Base-by-base conservation (phyloP, 1,284 basidiomycete species). In the Ceratorhiza oryzae-sativae region DNA sequence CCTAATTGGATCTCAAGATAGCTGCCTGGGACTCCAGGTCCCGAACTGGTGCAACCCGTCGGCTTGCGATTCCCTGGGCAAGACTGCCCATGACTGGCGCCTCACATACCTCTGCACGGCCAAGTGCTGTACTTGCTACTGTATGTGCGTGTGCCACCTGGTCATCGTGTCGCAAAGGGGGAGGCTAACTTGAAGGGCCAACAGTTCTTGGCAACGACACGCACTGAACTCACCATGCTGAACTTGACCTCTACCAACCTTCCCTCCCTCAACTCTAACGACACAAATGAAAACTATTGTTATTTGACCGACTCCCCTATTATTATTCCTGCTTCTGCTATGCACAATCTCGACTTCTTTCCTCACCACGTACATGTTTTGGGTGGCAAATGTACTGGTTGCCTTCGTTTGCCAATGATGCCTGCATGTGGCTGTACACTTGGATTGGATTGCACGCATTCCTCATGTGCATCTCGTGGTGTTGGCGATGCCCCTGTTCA, bases 291-390 rank as follows among this genome's bases (percentile, higher is more conserved):
- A 20, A 55, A 70, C 25, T 58, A 56, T 70, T 48, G 18, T 30
- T 58, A 70, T 70, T 55, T 42, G 20, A 15, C 55, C 27, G 41
- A 70, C 27, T 70, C 55, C 6, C 65, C 53, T 46, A 34, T 27
- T 9, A 70, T 45, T 34, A 27, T 48, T 18, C 65, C 65, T 34
- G 51, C 65, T 20, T 55, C 39, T 15, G n/a, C 36, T n/a, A 70
- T 70, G 63, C 63, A 55, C 49, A 49, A 67, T 25, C 48, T 67
- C 25, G 48, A 67, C 32, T 67, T 53, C 23, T 53, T 41, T 25
- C 63, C 63, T 23, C 48, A 55, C 23, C 49, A 34, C 18, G 63
- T 53, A 2, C 42, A 27, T 23, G 34, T 67, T 1, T 30, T 67
- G 36, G 63, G 49, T 27, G 63, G 49, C 1, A 39, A 67, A 42